Conservation (phyloP, 2,329 filamentous ascomycete genomes). For the Botryotinia narcissicola region DNA sequence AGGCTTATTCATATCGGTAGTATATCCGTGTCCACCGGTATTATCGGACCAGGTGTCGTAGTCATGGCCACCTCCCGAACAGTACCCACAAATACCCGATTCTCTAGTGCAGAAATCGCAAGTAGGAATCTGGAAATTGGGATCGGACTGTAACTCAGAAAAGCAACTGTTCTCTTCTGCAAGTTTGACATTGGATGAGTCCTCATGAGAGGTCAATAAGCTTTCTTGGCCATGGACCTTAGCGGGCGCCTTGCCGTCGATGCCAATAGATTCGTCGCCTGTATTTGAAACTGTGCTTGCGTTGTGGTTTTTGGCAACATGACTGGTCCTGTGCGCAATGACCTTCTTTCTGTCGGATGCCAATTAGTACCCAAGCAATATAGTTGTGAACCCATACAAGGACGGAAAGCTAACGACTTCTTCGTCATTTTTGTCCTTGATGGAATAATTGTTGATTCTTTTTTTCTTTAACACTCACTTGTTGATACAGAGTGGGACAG, state of each 20-base stretch:
- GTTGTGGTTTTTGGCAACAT: not conserved
- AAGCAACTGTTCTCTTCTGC: not conserved
- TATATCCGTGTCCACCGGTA: slow-evolving; percentile 9
- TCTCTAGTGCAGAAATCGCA: not conserved
- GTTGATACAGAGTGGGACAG: not conserved
- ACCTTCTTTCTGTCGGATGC: not conserved
- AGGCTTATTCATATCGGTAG: not conserved
- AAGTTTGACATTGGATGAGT: not conserved
- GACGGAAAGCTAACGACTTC: not conserved
- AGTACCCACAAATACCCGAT: not conserved
- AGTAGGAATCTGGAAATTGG: not conserved
- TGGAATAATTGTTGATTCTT: not conserved
- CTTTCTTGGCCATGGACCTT: not conserved
- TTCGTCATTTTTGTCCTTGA: not conserved
- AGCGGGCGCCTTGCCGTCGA: not conserved
- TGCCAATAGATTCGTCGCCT: not conserved
- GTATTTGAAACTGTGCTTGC: not conserved
- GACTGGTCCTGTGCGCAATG: not conserved
- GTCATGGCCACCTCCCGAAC: not conserved
- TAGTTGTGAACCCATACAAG: not conserved
- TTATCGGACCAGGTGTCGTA: slow-evolving; percentile 12
- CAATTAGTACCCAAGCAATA: not conserved
- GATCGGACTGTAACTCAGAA: not conserved
- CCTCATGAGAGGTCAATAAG: not conserved
- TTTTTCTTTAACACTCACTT: not conserved